Evolutionary conservation across 192 early-diverging fungal genomes (phyloP).

Genomic region (Rhizophagus clarus): DNA sequence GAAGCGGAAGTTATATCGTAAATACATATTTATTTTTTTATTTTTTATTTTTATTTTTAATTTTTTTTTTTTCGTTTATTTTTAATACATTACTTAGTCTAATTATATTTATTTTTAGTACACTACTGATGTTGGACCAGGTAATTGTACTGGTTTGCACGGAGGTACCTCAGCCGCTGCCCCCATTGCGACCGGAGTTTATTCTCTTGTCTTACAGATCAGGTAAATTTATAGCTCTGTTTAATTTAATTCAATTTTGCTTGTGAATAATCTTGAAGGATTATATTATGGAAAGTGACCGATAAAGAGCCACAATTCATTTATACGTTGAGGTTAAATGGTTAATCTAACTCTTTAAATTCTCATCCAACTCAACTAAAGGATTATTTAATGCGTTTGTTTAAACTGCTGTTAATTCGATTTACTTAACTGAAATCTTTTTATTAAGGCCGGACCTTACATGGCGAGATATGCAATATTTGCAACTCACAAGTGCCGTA

Average conservation of each 20-base stretch:
- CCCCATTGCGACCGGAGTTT: conserved; percentile 87
- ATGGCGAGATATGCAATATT: conserved; percentile 93
- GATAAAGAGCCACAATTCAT: too few species aligned
- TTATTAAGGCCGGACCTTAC: conserved; percentile 79
- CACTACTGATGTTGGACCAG: conserved; percentile 82
- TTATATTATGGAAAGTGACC: too few species aligned
- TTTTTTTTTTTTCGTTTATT: conserved; percentile 11
- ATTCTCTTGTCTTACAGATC: conserved; percentile 79
- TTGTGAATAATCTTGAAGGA: too few species aligned
- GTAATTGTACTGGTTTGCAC: conserved; percentile 75
- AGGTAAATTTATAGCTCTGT: conserved; percentile 31
- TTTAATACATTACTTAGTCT: background rate
- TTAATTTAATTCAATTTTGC: background rate
- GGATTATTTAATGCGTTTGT: too few species aligned
- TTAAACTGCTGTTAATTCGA: background rate
- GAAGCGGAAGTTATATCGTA: conserved; percentile 76
- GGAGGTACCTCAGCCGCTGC: conserved; percentile 97
- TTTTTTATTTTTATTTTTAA: conserved; percentile 18
- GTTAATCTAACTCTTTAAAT: too few species aligned
- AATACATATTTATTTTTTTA: conserved; percentile 19
- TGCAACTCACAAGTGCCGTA: conserved; percentile 77
- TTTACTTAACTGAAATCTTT: background rate
- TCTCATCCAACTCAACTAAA: too few species aligned
- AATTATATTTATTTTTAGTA: conserved; percentile 51
- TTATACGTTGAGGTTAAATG: too few species aligned